Evolutionary conservation across 1,284 basidiomycete species (phyloP).

Genomic region (Mycosarcoma mackinlayi): DNA sequence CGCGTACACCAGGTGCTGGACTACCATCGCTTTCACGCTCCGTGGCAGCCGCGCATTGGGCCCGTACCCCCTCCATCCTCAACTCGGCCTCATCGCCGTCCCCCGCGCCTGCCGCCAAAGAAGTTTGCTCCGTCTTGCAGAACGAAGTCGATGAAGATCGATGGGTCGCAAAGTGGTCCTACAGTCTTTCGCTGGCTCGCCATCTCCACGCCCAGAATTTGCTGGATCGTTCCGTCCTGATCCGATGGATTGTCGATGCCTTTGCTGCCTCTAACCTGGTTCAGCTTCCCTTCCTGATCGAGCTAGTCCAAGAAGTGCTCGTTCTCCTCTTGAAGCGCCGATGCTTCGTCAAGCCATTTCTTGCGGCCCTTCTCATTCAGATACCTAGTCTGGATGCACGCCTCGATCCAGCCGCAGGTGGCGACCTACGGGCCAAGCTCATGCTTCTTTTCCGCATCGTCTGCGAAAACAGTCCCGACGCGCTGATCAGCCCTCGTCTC

Average conservation of each 20-base stretch:
- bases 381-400: slow-evolving; percentile 28
- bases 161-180: slow-evolving; percentile 84
- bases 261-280: slow-evolving; percentile 69
- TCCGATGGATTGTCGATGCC: slow-evolving; percentile 85
- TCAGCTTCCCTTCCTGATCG: slow-evolving; percentile 44
- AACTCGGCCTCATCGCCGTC: slow-evolving; percentile 18
- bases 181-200: slow-evolving; percentile 75
- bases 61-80: slow-evolving; percentile 24
- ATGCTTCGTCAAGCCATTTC: slow-evolving; percentile 33
- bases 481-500: slow-evolving; percentile 76
- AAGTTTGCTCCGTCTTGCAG: slow-evolving; percentile 34
- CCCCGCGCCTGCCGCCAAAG: slow-evolving; percentile 11
- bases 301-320: slow-evolving; percentile 44
- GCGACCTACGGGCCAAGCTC: slow-evolving; percentile 29
- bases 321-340: slow-evolving; percentile 32
- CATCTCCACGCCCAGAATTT: slow-evolving; percentile 83
- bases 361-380: slow-evolving; percentile 28
- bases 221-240: slow-evolving; percentile 82
- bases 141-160: slow-evolving; percentile 76
- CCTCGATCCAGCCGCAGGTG: slow-evolving; percentile 17
- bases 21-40: slow-evolving; percentile 25
- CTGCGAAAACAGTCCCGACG: slow-evolving; percentile 71
- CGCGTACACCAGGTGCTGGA: slow-evolving; percentile 21
- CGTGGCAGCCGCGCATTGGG: slow-evolving; percentile 19
- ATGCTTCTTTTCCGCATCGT: slow-evolving; percentile 38